Evolutionary conservation across 2,329 filamentous ascomycete species (phyloP), one percentile per base, ranked within the genome.

Genomic region (Talaromyces sp.): DNA sequence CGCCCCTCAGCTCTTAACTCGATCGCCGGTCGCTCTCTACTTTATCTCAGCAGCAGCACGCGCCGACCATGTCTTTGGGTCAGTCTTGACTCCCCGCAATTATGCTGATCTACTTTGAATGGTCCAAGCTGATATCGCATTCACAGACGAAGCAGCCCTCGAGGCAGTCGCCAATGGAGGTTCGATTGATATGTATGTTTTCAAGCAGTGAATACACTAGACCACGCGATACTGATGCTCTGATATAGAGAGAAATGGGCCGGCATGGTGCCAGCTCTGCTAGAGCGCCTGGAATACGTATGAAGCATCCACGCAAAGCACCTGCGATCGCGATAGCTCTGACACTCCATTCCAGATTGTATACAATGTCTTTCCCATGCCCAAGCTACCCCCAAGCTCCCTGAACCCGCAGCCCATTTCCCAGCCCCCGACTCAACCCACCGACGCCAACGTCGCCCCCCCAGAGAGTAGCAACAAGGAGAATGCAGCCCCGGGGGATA

Each of bases 301-400:
- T 62, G 71, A 41, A 37, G 27, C 35, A 29, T 14, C 6, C 16
- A 24, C 22, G 47, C 37, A 40, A 52, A 17, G 0, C 9, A 9
- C 9, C 19, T 27, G 9, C 29, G n/a, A 42, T 36, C 16, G 10
- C n/a, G 27, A 24, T 19, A 36, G 44, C 24, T 55, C 49, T 60
- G 41, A 57, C 47, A 24, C 19, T 7, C 29, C 30, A 16, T 8
- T 47, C n/a, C 35, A 95, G 90, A 93, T 91, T 61, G 83, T 89
- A 36, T 82, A 84, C 70, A 80, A 85, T 68, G 86, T 87, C 47
- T 96, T 96, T 64, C 86, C 89, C 37, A 86, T 88, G 62, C 89
- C 89, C 10, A 79, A 77, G 48, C 73, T 84, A 47, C 80, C 76
- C 39, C 71, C 74, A 54, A 57, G 60, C 32, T 33, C 54, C 27